These are phyloP conservation scores for Aspergillus alliaceus DNA, from an alignment of 2,329 filamentous ascomycete species.

Conservation along the genomic window DNA sequence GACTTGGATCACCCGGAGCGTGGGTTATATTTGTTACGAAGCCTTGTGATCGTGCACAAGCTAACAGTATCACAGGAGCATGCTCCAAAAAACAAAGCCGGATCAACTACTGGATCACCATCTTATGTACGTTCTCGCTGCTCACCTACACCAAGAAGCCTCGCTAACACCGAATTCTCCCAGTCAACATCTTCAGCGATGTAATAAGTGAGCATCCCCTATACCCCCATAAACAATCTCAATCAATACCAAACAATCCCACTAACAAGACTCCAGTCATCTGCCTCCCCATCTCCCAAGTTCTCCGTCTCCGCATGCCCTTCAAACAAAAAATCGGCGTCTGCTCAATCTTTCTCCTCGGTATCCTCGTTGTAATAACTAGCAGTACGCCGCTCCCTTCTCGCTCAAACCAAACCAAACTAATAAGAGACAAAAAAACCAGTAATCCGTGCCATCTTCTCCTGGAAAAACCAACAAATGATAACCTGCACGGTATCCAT, in stretches of 20 bases:
- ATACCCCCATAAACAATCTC: background rate
- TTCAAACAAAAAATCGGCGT: slow-evolving; percentile 20
- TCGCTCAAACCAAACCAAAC: background rate
- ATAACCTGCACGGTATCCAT: slow-evolving; percentile 26
- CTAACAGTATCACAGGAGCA: slow-evolving; percentile 10
- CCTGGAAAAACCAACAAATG: slow-evolving; percentile 21
- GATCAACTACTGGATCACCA: slow-evolving; percentile 22
- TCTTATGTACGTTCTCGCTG: slow-evolving; percentile 15
- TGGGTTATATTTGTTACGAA: background rate
- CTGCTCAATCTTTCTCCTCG: slow-evolving; percentile 19
- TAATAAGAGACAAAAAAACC: background rate
- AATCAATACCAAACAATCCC: background rate
- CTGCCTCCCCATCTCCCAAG: slow-evolving; percentile 21
- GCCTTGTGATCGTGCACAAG: background rate
- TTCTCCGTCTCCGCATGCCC: slow-evolving; percentile 18
- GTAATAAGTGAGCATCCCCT: slow-evolving; percentile 16
- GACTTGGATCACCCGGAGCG: slow-evolving; percentile 3
- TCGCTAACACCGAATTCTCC: background rate
- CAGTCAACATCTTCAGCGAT: slow-evolving; percentile 22
- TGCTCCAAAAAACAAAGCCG: slow-evolving; percentile 11
- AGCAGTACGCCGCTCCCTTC: slow-evolving; percentile 18
- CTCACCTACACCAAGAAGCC: background rate
- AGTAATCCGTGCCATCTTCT: slow-evolving; percentile 25
- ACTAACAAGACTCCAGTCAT: slow-evolving; percentile 13
- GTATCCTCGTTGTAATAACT: slow-evolving; percentile 17